phyloP scores from a whole-genome alignment of 2,329 filamentous ascomycete species.

The Fusarium circinatum region DNA sequence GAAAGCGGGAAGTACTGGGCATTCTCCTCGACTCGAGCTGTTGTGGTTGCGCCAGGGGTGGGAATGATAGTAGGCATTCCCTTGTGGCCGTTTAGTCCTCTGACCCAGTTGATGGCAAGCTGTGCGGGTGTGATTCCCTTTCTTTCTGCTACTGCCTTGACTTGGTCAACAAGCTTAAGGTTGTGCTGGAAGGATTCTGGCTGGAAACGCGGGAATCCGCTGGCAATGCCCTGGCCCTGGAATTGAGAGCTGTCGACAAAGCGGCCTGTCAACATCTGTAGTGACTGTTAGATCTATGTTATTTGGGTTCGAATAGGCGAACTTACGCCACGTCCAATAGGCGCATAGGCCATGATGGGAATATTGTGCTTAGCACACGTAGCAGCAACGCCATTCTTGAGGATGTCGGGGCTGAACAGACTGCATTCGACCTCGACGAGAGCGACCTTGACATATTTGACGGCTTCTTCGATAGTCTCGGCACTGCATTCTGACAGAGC shows the following conservation, averaged over 20 bases:
- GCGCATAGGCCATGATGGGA: conserved; percentile 77
- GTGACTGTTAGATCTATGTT: conserved; percentile 14
- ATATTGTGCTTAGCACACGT: conserved; percentile 72
- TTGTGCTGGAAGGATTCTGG: conserved; percentile 72
- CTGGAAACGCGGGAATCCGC: conserved; percentile 67
- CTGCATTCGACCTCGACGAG: conserved; percentile 66
- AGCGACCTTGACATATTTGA: conserved; percentile 55
- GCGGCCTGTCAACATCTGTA: conserved; percentile 45
- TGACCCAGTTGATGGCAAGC: conserved; percentile 74
- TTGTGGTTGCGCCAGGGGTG: conserved; percentile 71
- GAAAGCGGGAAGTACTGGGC: conserved; percentile 58
- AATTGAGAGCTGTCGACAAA: conserved; percentile 42
- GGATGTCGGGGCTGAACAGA: conserved; percentile 59
- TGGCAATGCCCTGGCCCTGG: conserved; percentile 34
- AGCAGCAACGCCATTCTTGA: conserved; percentile 62
- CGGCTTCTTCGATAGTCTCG: conserved; percentile 60
- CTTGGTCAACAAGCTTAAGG: conserved; percentile 66
- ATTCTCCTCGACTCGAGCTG: conserved; percentile 71
- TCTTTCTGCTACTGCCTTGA: conserved; percentile 66
- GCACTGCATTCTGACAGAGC: conserved; percentile 63
- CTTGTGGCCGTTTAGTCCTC: conserved; percentile 58
- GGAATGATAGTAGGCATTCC: conserved; percentile 70
- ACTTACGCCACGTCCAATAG: conserved; percentile 67
- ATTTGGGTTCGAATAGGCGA: not conserved
- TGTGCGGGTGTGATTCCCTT: conserved; percentile 72